Percentiles rank a stretch among this genome's conserved stretches.
These are phyloP conservation scores for Ogataea dorogensis DNA, from an alignment of 805 yeast species.

Conservation along the genomic window DNA sequence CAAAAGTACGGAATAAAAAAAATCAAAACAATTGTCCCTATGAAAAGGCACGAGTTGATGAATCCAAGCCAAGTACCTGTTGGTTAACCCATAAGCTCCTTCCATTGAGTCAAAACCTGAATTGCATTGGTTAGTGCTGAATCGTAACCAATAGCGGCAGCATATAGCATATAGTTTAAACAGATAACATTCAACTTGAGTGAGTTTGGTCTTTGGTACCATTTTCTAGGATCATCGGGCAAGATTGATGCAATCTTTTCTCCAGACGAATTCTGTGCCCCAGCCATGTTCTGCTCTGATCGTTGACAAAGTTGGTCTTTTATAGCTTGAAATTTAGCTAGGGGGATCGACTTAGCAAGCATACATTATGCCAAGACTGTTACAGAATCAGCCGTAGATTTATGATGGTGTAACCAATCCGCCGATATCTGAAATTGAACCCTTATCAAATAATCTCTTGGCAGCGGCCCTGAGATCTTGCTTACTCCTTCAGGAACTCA, in stretches of 20 bases:
- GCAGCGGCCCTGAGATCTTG: no score
- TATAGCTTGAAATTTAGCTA: no score
- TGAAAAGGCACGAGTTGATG: constrained; percentile 19
- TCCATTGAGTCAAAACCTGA: constrained; percentile 19
- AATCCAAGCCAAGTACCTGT: constrained; percentile 24
- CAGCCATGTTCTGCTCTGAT: constrained; percentile 1
- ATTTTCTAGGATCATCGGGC: constrained; percentile 18
- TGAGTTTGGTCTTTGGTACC: constrained; percentile 22
- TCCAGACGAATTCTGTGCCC: constrained; percentile 12
- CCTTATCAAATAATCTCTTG: neutral
- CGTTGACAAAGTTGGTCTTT: neutral
- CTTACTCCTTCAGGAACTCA: constrained; percentile 8
- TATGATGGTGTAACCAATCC: no score
- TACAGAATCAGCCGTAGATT: no score
- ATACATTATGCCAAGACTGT: no score
- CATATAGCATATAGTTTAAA: constrained; percentile 18
- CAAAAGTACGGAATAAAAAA: constrained; percentile 19
- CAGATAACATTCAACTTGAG: constrained; percentile 13
- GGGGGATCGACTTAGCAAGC: no score
- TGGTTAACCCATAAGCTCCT: constrained; percentile 17
- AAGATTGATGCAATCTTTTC: constrained; percentile 16
- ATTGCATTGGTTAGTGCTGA: constrained; percentile 21
- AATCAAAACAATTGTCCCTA: constrained; percentile 18
- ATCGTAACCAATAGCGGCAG: constrained; percentile 23
- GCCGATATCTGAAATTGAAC: neutral